Percentiles rank a stretch among this genome's conserved stretches.
Conservation (phyloP, 352 stramenopile genomes). For the Phytophthora fragariaefolia region DNA sequence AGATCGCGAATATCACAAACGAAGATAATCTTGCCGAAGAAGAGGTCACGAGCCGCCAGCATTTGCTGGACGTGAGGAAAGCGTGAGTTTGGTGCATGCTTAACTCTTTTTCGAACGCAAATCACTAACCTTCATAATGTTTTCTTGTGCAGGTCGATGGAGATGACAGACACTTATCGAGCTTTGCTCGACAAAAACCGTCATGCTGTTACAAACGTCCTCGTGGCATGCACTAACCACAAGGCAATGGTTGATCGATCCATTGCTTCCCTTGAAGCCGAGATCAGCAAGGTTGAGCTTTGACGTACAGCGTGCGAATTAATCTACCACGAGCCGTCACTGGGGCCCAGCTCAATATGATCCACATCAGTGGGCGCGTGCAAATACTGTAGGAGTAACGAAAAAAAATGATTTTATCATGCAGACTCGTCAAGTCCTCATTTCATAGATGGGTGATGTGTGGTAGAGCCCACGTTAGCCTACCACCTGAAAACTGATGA, state of each 20-base stretch:
- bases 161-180: slow-evolving; percentile 62
- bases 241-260: slow-evolving; percentile 67
- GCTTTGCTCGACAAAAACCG: slow-evolving; percentile 64
- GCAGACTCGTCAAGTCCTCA: slow-evolving; percentile 22
- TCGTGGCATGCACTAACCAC: slow-evolving; percentile 71
- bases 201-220: slow-evolving; percentile 62
- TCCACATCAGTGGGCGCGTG: background rate
- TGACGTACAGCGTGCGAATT: slow-evolving; percentile 30
- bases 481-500: background rate
- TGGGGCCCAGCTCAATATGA: too few species aligned
- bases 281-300: slow-evolving; percentile 58
- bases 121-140: too few species aligned
- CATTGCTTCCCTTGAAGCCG: slow-evolving; percentile 65
- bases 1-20: slow-evolving; percentile 75
- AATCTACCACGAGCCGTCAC: background rate
- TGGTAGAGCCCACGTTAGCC: slow-evolving; percentile 8
- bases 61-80: slow-evolving; percentile 60
- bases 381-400: slow-evolving; percentile 39
- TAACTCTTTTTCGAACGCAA: background rate
- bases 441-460: too few species aligned
- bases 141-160: slow-evolving; percentile 38
- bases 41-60: slow-evolving; percentile 45
- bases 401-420: slow-evolving; percentile 32
- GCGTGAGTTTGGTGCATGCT: slow-evolving; percentile 43
- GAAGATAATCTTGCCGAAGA: slow-evolving; percentile 57